These are phyloP conservation scores for Leccinum boreale DNA, from an alignment of 768 basidiomycete genomes.

Conservation along the genomic window DNA sequence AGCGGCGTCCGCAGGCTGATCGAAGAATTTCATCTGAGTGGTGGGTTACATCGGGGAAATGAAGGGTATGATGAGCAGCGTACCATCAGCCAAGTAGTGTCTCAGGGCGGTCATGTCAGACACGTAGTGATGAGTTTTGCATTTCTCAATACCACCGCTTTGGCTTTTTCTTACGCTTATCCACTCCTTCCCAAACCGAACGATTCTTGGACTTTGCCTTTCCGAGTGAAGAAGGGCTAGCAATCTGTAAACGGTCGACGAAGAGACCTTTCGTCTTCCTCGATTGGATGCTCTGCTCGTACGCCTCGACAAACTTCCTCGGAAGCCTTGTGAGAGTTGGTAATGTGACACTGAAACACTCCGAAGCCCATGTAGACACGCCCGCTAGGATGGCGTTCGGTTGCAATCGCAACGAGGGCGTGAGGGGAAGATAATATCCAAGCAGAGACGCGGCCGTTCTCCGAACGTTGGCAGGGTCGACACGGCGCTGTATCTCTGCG, in stretches of 20 bases:
- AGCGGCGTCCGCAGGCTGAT: background rate
- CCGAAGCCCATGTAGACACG: constrained; percentile 54
- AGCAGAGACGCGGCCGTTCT: constrained; percentile 65
- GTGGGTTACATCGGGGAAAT: too few relatives aligned
- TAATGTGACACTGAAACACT: constrained; percentile 21
- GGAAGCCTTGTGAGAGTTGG: constrained; percentile 17
- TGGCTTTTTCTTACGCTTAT: constrained; percentile 8
- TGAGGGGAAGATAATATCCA: constrained; percentile 66
- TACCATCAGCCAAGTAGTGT: background rate
- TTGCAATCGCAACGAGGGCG: constrained; percentile 44
- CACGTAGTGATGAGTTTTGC: too few relatives aligned
- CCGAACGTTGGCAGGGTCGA: constrained; percentile 51
- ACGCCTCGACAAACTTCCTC: constrained; percentile 21
- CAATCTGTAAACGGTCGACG: constrained; percentile 19
- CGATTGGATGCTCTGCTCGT: constrained; percentile 10
- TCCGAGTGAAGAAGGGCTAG: constrained; percentile 14
- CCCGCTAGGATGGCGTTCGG: constrained; percentile 49
- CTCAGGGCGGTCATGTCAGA: too few relatives aligned
- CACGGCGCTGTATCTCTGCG: constrained; percentile 27
- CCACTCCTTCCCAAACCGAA: constrained; percentile 25
- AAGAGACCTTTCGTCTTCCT: constrained; percentile 21
- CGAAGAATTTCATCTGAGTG: background rate
- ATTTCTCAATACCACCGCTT: constrained; percentile 18
- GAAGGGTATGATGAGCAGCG: background rate
- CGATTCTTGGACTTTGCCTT: constrained; percentile 23